Conservation (phyloP, 371 early-diverging fungal genomes). For the Mortierella polycephala region DNA sequence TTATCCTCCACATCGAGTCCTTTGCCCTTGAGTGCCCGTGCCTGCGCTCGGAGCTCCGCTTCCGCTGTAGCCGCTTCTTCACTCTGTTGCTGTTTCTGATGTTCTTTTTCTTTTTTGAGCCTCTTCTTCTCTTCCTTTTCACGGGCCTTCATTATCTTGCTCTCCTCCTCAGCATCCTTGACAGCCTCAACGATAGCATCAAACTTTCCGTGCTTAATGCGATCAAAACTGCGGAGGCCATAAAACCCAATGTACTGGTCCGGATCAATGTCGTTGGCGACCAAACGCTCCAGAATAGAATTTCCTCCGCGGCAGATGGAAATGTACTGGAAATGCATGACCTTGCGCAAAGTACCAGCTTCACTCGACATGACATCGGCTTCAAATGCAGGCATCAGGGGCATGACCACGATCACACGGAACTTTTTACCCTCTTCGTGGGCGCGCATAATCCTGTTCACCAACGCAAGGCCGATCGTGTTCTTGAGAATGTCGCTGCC, state of each 20-base stretch:
- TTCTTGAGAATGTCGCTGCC: slow-evolving; percentile 73
- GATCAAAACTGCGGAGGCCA: slow-evolving; percentile 79
- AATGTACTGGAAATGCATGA: slow-evolving; percentile 86
- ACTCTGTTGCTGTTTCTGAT: background rate
- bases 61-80: slow-evolving; percentile 1
- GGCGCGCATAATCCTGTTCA: slow-evolving; percentile 83
- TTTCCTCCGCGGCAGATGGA: slow-evolving; percentile 83
- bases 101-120: background rate
- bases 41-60: slow-evolving; percentile 4
- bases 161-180: slow-evolving; percentile 16
- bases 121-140: too few relatives aligned
- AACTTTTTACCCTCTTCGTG: slow-evolving; percentile 76
- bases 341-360: slow-evolving; percentile 79
- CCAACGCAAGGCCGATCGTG: slow-evolving; percentile 79
- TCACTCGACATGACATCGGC: slow-evolving; percentile 79
- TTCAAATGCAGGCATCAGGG: slow-evolving; percentile 92
- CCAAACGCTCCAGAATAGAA: slow-evolving; percentile 72
- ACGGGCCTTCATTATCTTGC: background rate
- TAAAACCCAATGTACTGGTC: slow-evolving; percentile 83
- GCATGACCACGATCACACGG: slow-evolving; percentile 89
- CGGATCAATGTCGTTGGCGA: slow-evolving; percentile 70
- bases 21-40: background rate
- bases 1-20: background rate
- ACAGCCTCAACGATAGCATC: slow-evolving; percentile 44
- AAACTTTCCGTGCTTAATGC: slow-evolving; percentile 56